Base-by-base conservation (phyloP, 2,329 filamentous ascomycete species). In the Pestalotiopsis sp. region DNA sequence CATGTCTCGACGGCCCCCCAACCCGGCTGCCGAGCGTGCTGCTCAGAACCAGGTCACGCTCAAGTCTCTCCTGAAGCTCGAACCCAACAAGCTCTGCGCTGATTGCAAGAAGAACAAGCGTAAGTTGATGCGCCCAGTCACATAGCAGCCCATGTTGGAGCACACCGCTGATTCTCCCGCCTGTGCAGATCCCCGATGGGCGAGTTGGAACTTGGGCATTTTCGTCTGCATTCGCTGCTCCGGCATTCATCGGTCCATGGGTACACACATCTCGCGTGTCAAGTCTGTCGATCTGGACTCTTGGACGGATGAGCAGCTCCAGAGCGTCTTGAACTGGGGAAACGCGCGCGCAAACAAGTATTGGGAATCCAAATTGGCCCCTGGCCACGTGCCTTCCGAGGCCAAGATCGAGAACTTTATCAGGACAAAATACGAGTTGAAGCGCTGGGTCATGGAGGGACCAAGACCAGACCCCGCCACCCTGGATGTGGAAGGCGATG, bases 361-460 rank as follows among this genome's bases (percentile, higher is more conserved):
- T 81, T 99, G 95, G 95, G 97, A 99, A 82, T 90, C 93, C 71
- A 99, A 98, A 83, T 84, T 99, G 77, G 94, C 95, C 2, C 84
- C 92, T 14, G 95, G 95, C 69, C 96, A 99, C 81, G 90, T 95
- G 61, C 96, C 96, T 1, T 97, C 95, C 25, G 97, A 99, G 84
- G 89, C 93, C 73, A 99, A 99, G 87, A 98, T 99, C 75, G 96
- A 99, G 87, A 99, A 98, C 85, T 99, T 99, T 78, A 98, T 99
- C 76, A 91, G 96, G 73, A 99, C 97, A 68, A 99, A 99, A 82
- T 99, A 99, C 81, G 96, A 99, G 80, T 92, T 96, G 66, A 98
- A 97, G 88, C 88, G 97, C 83, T 99, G 96, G 96, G 92, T 94
- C n/a, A 98, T 98, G 95, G 96, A 99, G 70, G 96, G 96, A 1